Conservation (phyloP, 2,329 filamentous ascomycete species). For the Colletotrichum sp. region DNA sequence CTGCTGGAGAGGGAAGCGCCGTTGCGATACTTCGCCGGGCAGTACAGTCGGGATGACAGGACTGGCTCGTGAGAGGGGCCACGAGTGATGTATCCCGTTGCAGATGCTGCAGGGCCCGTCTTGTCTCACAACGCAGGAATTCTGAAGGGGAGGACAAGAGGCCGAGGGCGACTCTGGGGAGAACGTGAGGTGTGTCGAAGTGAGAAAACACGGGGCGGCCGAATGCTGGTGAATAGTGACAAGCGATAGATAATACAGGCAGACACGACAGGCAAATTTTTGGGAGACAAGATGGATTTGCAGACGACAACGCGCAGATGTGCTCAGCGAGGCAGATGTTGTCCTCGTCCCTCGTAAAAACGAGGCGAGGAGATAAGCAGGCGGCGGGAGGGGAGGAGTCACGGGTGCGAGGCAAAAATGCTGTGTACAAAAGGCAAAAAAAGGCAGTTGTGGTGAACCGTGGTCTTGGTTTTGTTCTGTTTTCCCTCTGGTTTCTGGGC, state of each 20-base stretch:
- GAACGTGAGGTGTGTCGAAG: neutral
- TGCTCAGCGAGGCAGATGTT: neutral
- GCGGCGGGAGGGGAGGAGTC: neutral
- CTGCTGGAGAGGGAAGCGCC: neutral
- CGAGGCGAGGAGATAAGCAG: neutral
- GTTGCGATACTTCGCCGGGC: conserved; percentile 12
- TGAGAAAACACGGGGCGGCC: conserved; percentile 4
- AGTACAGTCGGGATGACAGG: conserved; percentile 10
- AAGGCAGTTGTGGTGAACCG: neutral
- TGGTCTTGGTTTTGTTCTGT: neutral
- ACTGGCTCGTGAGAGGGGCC: conserved; percentile 13
- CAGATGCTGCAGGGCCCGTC: conserved; percentile 16
- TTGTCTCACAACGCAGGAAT: conserved; percentile 14
- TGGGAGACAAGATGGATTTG: neutral
- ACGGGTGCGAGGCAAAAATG: conserved; percentile 8
- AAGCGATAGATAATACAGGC: conserved; percentile 4
- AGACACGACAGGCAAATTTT: neutral
- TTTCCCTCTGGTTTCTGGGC: neutral
- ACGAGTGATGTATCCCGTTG: conserved; percentile 17
- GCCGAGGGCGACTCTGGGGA: neutral
- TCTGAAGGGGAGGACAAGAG: conserved; percentile 1
- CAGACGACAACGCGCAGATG: neutral
- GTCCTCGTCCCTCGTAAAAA: neutral
- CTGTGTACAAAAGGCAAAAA: conserved; percentile 5
- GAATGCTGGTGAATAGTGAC: neutral